Evolutionary conservation across 441 rosid genomes (phyloP), one percentile per base, ranked within the genome.

Genomic region (Eruca vesicaria): DNA sequence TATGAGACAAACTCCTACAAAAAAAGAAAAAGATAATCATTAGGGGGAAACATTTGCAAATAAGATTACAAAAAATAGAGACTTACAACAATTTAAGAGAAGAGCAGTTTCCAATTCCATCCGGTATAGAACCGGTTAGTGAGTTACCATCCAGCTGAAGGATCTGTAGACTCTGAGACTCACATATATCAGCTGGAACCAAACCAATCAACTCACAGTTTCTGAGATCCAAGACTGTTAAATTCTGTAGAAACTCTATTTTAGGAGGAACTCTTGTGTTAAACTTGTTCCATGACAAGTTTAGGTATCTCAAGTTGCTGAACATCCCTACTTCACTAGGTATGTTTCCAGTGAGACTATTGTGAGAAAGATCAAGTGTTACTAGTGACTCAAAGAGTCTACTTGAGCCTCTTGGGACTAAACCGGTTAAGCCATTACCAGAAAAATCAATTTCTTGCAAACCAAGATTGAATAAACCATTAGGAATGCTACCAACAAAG

Each of bases 61-160:
- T 32, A 19, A 48, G 28, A 3, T 10, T 5, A 72, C 6, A 36
- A 19, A 21, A 73, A 6, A 61, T 3, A 16, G 11, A 11, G 16
- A 82, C 97, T 89, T 83, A 92, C 99, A 94, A 77, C 65, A 89
- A 75, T 77, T 87, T 82, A 15, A 94, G 90, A 38, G 97, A 90
- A 6, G 97, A 81, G 63, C 99, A 94, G 62, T 90, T 88, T 36
- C 93, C 93, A 2, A 94, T 87, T 78, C 84, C 94, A 53, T 84
- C 86, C 5, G 99, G 96, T 68, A 94, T 89, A 62, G 82, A 66
- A 5, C 97, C 98, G 1, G 80, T 78, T 74, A 92, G 65, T 20
- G 88, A 84, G 80, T 94, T 94, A 6, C 88, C 88, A 71, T 94
- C 99, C 66, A 92, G 9, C 41, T 94, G 99, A 75, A 94, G 93